These are phyloP conservation scores for Botryosphaeria dothidea DNA, from an alignment of 2,329 filamentous ascomycete genomes.

Conservation along the genomic window DNA sequence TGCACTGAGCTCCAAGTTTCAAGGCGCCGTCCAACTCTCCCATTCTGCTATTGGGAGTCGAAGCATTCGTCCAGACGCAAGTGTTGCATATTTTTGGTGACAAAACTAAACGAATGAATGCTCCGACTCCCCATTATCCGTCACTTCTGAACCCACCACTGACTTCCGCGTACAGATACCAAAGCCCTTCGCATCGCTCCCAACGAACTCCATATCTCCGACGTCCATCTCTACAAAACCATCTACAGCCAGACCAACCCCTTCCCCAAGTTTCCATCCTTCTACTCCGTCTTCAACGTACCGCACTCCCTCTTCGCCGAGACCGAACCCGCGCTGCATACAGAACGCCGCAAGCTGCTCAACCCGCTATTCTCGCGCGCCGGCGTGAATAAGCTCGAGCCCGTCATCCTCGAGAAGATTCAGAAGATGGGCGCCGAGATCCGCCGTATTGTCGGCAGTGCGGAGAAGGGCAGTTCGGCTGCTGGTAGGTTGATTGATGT, in stretches of 20 bases:
- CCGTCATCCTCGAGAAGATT: constrained; percentile 10
- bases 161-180: not conserved
- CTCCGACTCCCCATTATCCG: not conserved
- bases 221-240: constrained; percentile 20
- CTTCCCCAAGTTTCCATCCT: constrained; percentile 20
- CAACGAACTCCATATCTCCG: constrained; percentile 25
- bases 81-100: too few species aligned
- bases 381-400: constrained; percentile 17
- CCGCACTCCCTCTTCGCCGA: constrained; percentile 9
- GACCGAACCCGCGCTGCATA: constrained; percentile 24
- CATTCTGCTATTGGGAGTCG: too few species aligned
- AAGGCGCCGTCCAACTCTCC: not conserved
- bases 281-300: constrained; percentile 10
- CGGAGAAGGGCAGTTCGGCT: constrained; percentile 1
- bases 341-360: constrained; percentile 20
- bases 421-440: constrained; percentile 14
- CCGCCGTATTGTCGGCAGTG: constrained; percentile 9
- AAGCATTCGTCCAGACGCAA: too few species aligned
- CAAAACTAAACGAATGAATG: too few species aligned
- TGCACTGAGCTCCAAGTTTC: too few species aligned
- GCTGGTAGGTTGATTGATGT: constrained; percentile 11
- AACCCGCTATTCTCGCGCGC: constrained; percentile 19
- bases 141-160: not conserved
- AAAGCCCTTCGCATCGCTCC: constrained; percentile 19
- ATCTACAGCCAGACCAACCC: constrained; percentile 16